Evolutionary conservation across 345 rosid species (phyloP), one percentile per base, ranked within the genome.

Genomic region (Cardiospermum halicacabum): DNA sequence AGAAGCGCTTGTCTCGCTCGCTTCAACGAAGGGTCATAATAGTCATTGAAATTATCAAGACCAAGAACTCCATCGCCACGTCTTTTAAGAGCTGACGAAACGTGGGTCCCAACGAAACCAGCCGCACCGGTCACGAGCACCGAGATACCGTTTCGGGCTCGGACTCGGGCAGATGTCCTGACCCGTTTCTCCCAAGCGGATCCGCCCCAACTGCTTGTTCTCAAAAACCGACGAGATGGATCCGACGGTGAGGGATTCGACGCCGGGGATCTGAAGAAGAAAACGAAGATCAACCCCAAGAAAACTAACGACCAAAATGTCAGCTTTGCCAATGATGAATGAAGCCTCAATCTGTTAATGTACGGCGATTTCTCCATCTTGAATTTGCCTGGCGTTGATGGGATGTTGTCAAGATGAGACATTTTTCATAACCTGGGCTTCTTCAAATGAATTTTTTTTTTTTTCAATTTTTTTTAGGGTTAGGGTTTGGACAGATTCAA

Each of bases 41-140:
- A 89, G 62, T 86, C 84, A 55, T 92, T 92, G 91, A 92, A 92
- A 72, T 86, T 89, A 55, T 92, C 97, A 1, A 89, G 78, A 0
- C 98, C 96, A 13, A 92, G 57, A 18, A 92, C 97, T 21, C 97
- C 97, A 24, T 92, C 97, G 0, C 97, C 97, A 1, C 98, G 88
- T 64, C 86, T 85, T 71, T 89, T 88, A 8, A 92, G 74, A 0
- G 97, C 97, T 0, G 84, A 70, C 5, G 93, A 86, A 56, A 89
- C 97, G 48, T 92, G 98, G 37, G 97, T 88, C 6, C 98, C 98
- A 32, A 92, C 97, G 71, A 92, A 92, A 16, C 97, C 98, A 18
- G 92, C 96, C 4, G 91, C 97, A 30, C 97, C 96, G 19, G 98
- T 92, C 31, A 92, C 98, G 50, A 92, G 74, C 6, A 92, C 97